Evolutionary conservation across 352 stramenopile species (phyloP).

Genomic region (Globisporangium middletonii): DNA sequence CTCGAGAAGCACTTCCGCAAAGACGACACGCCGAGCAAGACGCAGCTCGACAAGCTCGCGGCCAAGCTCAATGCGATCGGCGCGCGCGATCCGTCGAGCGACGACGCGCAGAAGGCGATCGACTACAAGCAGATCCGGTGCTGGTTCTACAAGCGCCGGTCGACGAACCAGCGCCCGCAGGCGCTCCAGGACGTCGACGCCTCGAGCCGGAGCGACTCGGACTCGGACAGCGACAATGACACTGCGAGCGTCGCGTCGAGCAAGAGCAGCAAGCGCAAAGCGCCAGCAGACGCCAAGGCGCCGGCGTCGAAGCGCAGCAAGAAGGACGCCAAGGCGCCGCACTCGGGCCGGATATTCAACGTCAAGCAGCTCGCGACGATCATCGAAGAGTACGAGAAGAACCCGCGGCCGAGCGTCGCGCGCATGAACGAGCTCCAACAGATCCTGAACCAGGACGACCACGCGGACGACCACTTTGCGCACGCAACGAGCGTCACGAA

Average conservation of each 20-base stretch:
- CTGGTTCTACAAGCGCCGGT: slow-evolving; percentile 86
- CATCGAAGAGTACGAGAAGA: slow-evolving; percentile 84
- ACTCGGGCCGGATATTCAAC: slow-evolving; percentile 74
- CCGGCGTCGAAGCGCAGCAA: slow-evolving; percentile 23
- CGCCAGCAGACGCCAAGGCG: slow-evolving; percentile 21
- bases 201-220: slow-evolving; percentile 57
- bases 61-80: slow-evolving; percentile 70
- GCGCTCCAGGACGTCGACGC: slow-evolving; percentile 39
- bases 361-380: slow-evolving; percentile 82
- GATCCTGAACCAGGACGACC: slow-evolving; percentile 67
- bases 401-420: slow-evolving; percentile 47
- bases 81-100: slow-evolving; percentile 37
- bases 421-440: slow-evolving; percentile 67
- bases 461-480: slow-evolving; percentile 48
- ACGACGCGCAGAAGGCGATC: slow-evolving; percentile 53
- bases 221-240: slow-evolving; percentile 49
- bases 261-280: slow-evolving; percentile 12
- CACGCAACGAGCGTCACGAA: slow-evolving; percentile 55
- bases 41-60: slow-evolving; percentile 69
- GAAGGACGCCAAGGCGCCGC: slow-evolving; percentile 11
- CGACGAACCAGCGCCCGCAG: slow-evolving; percentile 69
- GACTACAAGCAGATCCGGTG: slow-evolving; percentile 86
- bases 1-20: slow-evolving; percentile 81
- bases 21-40: slow-evolving; percentile 78
- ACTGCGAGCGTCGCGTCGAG: slow-evolving; percentile 23